phyloP scores from a whole-genome alignment of 2,329 filamentous ascomycete species.

The Dactylella cylindrospora region DNA sequence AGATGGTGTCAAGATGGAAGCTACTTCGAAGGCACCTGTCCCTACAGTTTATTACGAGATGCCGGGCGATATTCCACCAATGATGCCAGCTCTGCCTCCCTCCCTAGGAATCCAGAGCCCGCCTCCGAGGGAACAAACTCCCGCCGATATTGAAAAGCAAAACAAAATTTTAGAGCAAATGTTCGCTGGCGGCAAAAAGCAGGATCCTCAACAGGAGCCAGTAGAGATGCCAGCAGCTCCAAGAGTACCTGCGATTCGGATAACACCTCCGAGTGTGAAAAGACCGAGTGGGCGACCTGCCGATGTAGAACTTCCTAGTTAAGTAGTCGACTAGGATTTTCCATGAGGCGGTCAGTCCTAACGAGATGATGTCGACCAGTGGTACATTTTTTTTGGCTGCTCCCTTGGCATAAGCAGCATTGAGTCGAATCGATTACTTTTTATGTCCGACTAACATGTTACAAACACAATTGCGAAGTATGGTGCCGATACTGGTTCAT shows the following conservation, averaged over 20 bases:
- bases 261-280: slow-evolving; percentile 36
- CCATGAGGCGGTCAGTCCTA: too few species aligned
- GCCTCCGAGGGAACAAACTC: slow-evolving; percentile 12
- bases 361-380: too few species aligned
- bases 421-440: too few species aligned
- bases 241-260: slow-evolving; percentile 26
- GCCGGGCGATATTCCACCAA: slow-evolving; percentile 22
- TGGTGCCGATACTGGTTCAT: too few species aligned
- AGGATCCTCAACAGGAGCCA: slow-evolving; percentile 10
- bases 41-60: slow-evolving; percentile 40
- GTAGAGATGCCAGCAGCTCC: slow-evolving; percentile 40
- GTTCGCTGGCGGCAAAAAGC: slow-evolving; percentile 18
- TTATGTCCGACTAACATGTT: too few species aligned
- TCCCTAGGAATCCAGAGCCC: slow-evolving; percentile 15
- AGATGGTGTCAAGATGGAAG: slow-evolving; percentile 28
- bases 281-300: slow-evolving; percentile 9
- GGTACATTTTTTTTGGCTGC: too few species aligned
- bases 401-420: too few species aligned
- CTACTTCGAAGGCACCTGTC: slow-evolving; percentile 23
- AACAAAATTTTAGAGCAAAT: slow-evolving; percentile 28
- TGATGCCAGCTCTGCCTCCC: neutral
- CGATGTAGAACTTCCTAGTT: slow-evolving; percentile 17
- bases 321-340: too few species aligned
- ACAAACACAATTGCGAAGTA: too few species aligned
- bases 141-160: slow-evolving; percentile 24